Evolutionary conservation across 2,329 filamentous ascomycete species (phyloP), one percentile per base, ranked within the genome.

Genomic region (Aspergillus intermedius): DNA sequence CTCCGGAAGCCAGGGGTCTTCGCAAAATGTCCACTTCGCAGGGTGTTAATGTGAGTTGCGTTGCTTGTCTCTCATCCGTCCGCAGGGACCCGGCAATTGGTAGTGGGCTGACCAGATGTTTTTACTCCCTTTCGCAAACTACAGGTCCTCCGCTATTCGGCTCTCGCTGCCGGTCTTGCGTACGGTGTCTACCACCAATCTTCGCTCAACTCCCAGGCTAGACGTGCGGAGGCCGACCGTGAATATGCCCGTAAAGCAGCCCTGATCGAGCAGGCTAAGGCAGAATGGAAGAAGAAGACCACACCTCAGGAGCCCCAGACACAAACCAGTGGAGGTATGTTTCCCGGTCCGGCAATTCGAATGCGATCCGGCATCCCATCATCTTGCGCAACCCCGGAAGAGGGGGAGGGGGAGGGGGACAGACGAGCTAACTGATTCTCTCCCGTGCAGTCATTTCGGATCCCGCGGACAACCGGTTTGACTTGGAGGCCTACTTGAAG

Each of bases 141-240:
- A 46, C 73, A 98, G 93, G 91, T 98, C 73, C 82, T 97, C 73
- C 91, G 93, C 76, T 98, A 91, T 81, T 91, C 90, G 68, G 91
- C 91, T 69, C 87, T 98, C 60, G 87, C 84, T 67, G 79, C 89
- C 66, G 93, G 93, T 70, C 77, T 97, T 69, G 85, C 95, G 76
- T 98, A 98, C 78, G 93, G 93, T 72, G 83, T 95, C 78, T 88
- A 85, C 74, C 91, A 95, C 78, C 93, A 98, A 78, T 79, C 86
- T 67, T 81, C 82, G 54, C 86, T 98, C 72, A 84, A 76, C 60
- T 73, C 87, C 49, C 73, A 80, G 64, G 83, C 90, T 66, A 87
- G 84, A 74, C 74, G 80, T 54, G 78, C 83, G 60, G 81, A 84
- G 62, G 80, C 82, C 63, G 77, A 94, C 73, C 82, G 83, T 68